Conservation (phyloP, 345 rosid species). For the Sisymbrium irio region DNA sequence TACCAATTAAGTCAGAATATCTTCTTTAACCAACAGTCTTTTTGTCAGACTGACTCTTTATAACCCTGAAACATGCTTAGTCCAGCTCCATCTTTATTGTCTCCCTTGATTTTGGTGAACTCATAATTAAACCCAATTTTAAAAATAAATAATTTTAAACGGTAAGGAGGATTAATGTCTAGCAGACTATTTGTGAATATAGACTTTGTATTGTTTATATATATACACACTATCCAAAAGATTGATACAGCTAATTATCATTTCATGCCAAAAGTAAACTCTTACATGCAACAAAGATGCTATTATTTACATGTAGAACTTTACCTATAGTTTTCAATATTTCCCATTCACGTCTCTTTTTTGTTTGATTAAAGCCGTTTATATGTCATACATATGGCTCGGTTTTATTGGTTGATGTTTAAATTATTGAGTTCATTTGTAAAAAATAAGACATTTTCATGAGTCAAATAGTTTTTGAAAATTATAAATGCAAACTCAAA, state of each 20-base stretch:
- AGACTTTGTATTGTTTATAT: background rate
- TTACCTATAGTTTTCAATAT: background rate
- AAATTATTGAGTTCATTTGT: background rate
- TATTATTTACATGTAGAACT: slow-evolving; percentile 4
- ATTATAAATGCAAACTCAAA: background rate
- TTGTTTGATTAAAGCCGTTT: background rate
- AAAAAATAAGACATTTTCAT: background rate
- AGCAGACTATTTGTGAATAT: slow-evolving; percentile 1
- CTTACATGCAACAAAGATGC: background rate
- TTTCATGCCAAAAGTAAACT: background rate
- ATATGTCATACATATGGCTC: background rate
- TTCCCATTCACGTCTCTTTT: background rate
- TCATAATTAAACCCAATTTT: background rate
- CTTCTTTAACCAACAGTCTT: slow-evolving; percentile 31
- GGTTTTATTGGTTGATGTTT: background rate
- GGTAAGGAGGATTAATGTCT: background rate
- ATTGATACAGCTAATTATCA: background rate
- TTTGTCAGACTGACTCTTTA: slow-evolving; percentile 30
- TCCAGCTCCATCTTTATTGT: slow-evolving; percentile 28
- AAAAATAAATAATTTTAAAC: background rate
- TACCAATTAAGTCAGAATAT: slow-evolving; percentile 22
- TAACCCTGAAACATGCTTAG: slow-evolving; percentile 24
- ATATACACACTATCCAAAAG: background rate
- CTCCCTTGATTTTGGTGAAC: slow-evolving; percentile 26
- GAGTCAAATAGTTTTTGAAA: background rate